A percentile compares a stretch with the other conserved stretches of the same genome.
Conservation (phyloP, 495 filamentous ascomycete species). For the Neurospora africana region DNA sequence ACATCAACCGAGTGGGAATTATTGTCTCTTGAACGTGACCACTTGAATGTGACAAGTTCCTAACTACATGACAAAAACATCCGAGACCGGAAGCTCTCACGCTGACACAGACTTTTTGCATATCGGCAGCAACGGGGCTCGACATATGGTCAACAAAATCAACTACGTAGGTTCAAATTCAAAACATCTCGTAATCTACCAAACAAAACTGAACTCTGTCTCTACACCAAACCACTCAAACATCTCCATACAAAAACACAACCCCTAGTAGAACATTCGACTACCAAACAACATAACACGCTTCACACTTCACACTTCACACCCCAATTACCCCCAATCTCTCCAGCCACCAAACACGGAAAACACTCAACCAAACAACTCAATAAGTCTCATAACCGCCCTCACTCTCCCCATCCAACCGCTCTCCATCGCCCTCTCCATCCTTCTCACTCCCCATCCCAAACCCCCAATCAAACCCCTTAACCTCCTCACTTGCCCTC, state of each 20-base stretch:
- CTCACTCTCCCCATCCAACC: neutral
- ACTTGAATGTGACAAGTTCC: neutral
- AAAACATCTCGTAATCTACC: neutral
- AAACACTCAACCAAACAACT: neutral
- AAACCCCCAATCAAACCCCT: neutral
- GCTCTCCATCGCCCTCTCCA: neutral
- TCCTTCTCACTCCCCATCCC: neutral
- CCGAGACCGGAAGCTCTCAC: too few species aligned
- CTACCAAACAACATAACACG: too few species aligned
- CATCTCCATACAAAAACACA: neutral
- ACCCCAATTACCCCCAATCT: neutral
- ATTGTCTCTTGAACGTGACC: neutral
- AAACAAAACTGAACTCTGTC: neutral
- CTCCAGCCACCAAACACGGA: neutral
- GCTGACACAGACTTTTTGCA: too few species aligned
- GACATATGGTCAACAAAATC: too few species aligned
- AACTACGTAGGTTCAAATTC: too few species aligned
- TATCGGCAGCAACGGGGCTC: too few species aligned
- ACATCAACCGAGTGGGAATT: neutral
- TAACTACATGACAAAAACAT: neutral
- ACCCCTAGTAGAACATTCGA: neutral
- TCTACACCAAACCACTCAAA: neutral
- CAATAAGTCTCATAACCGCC: neutral
- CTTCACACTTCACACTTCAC: neutral
- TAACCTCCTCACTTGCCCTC: neutral